phyloP scores from a whole-genome alignment of 257 asterid species.

The Salvia rosmarinus region DNA sequence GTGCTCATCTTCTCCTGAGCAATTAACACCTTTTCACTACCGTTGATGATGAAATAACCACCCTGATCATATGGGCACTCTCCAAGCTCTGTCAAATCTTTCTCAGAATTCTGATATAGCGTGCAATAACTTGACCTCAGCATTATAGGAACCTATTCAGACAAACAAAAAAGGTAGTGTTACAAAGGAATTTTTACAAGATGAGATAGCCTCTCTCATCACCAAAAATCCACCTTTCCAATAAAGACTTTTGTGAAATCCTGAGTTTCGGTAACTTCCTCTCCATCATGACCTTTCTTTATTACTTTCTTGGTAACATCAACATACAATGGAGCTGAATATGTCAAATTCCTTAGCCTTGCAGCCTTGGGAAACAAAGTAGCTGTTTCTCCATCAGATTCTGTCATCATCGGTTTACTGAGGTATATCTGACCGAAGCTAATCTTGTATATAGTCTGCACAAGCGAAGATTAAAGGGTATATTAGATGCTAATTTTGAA shows the following conservation, averaged over 20 bases:
- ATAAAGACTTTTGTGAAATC: conserved; percentile 95
- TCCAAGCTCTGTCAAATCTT: conserved; percentile 97
- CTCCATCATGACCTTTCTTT: conserved; percentile 97
- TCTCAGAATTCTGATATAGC: conserved; percentile 87
- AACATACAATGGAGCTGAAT: conserved; percentile 95
- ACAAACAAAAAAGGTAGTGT: conserved; percentile 25
- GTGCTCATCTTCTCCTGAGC: conserved; percentile 99
- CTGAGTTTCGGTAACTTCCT: conserved; percentile 96
- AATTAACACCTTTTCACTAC: conserved; percentile 96
- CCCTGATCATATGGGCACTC: conserved; percentile 99
- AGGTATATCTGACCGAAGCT: conserved; percentile 92
- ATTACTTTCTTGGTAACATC: conserved; percentile 87
- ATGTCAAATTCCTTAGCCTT: conserved; percentile 91
- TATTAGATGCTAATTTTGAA: conserved; percentile 28
- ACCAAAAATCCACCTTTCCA: conserved; percentile 67
- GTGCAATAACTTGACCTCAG: conserved; percentile 97
- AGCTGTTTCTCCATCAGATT: conserved; percentile 98
- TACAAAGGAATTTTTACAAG: conserved; percentile 18
- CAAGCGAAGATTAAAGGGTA: conserved; percentile 24
- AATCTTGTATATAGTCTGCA: conserved; percentile 91
- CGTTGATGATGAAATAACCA: conserved; percentile 92
- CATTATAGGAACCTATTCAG: conserved; percentile 86
- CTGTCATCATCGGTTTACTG: conserved; percentile 99
- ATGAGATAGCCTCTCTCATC: background rate
- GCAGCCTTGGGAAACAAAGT: conserved; percentile 99